Evolutionary conservation across 2,329 filamentous ascomycete species (phyloP).

Genomic region (Botryotinia narcissicola): DNA sequence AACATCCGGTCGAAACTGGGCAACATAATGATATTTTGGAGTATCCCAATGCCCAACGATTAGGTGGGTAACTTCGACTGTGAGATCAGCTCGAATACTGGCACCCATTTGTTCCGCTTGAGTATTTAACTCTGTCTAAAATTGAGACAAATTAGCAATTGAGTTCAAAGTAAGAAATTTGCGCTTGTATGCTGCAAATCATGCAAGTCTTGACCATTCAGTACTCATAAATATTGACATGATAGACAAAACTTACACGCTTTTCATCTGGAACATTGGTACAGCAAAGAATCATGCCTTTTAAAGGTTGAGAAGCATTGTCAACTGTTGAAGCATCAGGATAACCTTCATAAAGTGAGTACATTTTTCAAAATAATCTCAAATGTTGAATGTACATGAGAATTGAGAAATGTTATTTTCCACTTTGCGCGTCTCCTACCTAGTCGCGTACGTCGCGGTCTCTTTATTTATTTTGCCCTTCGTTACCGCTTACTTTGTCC

Average conservation of each 20-base stretch:
- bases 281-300: conserved; percentile 78
- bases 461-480: conserved; percentile 14
- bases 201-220: not conserved
- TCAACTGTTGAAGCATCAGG: not conserved
- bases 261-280: conserved; percentile 79
- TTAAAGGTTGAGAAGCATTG: conserved; percentile 47
- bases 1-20: conserved; percentile 82
- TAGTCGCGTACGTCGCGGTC: not conserved
- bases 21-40: conserved; percentile 93
- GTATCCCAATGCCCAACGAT: conserved; percentile 87
- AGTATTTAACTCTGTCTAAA: conserved; percentile 54
- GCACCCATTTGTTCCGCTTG: conserved; percentile 81
- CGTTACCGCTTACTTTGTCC: conserved; percentile 3
- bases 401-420: conserved; percentile 7
- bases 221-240: not conserved
- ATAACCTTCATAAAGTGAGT: not conserved
- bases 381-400: conserved; percentile 13
- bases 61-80: conserved; percentile 92
- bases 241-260: conserved; percentile 55
- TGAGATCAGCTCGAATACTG: conserved; percentile 83
- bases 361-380: not conserved
- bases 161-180: not conserved
- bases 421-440: conserved; percentile 13
- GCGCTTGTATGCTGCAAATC: not conserved
- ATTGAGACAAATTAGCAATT: conserved; percentile 7